Conservation (phyloP, 768 basidiomycete genomes). For the Psilocybe subaeruginosa region DNA sequence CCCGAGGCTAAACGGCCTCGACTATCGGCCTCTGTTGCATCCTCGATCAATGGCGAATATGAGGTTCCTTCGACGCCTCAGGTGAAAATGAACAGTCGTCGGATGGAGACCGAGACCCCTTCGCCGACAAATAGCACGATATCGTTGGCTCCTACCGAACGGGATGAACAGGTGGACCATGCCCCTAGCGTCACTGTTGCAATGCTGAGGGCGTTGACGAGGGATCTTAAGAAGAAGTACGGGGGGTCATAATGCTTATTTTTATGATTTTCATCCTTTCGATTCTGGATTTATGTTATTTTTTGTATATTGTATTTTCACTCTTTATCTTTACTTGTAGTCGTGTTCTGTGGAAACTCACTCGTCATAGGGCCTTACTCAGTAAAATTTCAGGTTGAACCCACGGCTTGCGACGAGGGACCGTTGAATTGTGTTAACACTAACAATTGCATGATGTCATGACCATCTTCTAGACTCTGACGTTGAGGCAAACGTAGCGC, state of each 20-base stretch:
- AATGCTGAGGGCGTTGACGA: conserved; percentile 66
- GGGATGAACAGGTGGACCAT: conserved; percentile 20
- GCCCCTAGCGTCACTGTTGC: conserved; percentile 55
- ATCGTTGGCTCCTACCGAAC: conserved; percentile 35
- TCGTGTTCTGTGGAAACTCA: not conserved
- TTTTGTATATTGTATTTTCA: conserved; percentile 6
- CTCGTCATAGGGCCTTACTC: not conserved
- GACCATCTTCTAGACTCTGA: too few species aligned
- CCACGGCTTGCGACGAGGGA: too few species aligned
- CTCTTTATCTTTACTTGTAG: not conserved
- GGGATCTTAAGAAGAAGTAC: conserved; percentile 55
- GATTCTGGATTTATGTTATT: conserved; percentile 6
- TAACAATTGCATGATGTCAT: too few species aligned
- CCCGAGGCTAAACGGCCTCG: conserved; percentile 46
- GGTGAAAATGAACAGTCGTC: conserved; percentile 30
- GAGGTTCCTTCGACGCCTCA: conserved; percentile 36
- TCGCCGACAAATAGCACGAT: conserved; percentile 50
- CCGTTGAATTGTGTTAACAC: too few species aligned
- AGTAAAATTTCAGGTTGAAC: too few species aligned
- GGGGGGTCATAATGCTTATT: conserved; percentile 17
- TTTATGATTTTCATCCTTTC: conserved; percentile 8
- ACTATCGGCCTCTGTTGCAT: conserved; percentile 35
- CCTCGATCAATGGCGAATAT: conserved; percentile 35
- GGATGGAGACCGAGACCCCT: conserved; percentile 32
- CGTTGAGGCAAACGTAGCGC: too few species aligned